Conservation (phyloP, 1,139 yeast species). For the Tardiomyces depauwii region DNA sequence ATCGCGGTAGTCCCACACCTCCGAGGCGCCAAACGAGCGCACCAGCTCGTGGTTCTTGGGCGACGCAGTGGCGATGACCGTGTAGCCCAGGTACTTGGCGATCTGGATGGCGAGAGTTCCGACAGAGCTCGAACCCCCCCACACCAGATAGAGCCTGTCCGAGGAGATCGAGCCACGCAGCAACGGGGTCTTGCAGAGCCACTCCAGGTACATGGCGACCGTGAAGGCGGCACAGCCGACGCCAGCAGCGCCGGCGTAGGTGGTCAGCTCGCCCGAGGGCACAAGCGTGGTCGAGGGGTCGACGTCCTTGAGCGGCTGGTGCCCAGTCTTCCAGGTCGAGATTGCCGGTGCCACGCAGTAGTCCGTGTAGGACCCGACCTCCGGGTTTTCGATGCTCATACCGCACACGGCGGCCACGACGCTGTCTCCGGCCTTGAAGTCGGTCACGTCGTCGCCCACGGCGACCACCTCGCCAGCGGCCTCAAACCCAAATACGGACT, state of each 20-base stretch:
- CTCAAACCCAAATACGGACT: conserved; percentile 54
- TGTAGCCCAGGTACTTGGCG: conserved; percentile 40
- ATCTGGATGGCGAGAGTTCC: conserved; percentile 47
- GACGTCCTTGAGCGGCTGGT: conserved; percentile 5
- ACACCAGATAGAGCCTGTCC: conserved; percentile 28
- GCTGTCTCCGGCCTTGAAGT: conserved; percentile 79
- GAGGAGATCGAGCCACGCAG: too few relatives aligned
- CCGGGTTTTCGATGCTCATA: background rate
- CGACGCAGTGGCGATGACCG: conserved; percentile 45
- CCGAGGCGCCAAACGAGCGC: conserved; percentile 47
- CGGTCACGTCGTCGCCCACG: conserved; percentile 85
- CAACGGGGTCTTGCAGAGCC: too few relatives aligned
- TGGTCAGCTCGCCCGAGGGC: too few relatives aligned
- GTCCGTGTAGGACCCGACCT: background rate
- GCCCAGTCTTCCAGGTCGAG: conserved; percentile 2
- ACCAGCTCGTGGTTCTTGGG: conserved; percentile 33
- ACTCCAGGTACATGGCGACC: too few relatives aligned
- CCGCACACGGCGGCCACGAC: conserved; percentile 47
- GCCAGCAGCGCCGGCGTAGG: too few relatives aligned
- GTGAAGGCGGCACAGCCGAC: too few relatives aligned
- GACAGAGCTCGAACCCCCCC: conserved; percentile 54
- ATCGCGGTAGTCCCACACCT: conserved; percentile 49
- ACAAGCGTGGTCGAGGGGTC: too few relatives aligned
- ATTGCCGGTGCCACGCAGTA: too few relatives aligned
- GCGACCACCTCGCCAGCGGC: conserved; percentile 95